These are phyloP conservation scores for Craterostigma plantagineum DNA, from an alignment of 257 asterid species.

Conservation along the genomic window DNA sequence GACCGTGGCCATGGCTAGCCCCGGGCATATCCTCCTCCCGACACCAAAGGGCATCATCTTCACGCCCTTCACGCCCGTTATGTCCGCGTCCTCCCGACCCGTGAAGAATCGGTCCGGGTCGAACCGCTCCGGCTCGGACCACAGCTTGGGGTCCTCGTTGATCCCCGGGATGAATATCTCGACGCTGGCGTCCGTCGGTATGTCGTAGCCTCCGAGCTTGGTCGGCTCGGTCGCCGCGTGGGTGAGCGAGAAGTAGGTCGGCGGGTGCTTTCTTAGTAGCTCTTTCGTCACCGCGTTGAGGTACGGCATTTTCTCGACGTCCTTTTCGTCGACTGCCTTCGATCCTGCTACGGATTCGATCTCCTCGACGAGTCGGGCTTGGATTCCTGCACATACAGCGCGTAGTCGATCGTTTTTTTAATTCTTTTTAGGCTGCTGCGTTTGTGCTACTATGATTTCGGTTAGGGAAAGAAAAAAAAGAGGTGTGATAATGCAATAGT, in stretches of 20 bases:
- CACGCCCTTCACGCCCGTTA: slow-evolving; percentile 55
- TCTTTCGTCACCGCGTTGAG: slow-evolving; percentile 70
- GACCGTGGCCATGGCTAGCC: slow-evolving; percentile 63
- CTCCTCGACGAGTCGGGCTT: slow-evolving; percentile 40
- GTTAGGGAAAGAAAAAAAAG: no score
- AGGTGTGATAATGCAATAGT: no score
- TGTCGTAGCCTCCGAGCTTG: slow-evolving; percentile 57
- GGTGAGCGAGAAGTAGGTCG: slow-evolving; percentile 52
- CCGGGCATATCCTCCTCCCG: slow-evolving; percentile 93
- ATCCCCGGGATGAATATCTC: slow-evolving; percentile 48
- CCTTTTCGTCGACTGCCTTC: slow-evolving; percentile 47
- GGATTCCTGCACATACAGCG: slow-evolving; percentile 18
- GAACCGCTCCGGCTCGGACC: slow-evolving; percentile 62
- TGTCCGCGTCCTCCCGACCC: slow-evolving; percentile 64
- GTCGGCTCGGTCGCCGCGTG: slow-evolving; percentile 68
- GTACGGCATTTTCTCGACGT: slow-evolving; percentile 61
- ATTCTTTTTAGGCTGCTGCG: no score
- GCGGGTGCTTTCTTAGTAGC: slow-evolving; percentile 71
- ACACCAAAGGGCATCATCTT: slow-evolving; percentile 82
- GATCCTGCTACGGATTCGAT: slow-evolving; percentile 35
- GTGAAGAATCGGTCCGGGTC: slow-evolving; percentile 61
- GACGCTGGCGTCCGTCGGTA: slow-evolving; percentile 48
- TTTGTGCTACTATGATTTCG: no score
- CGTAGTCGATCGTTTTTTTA: no score
- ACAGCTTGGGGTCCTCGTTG: slow-evolving; percentile 55